Evolutionary conservation across 1,284 basidiomycete genomes (phyloP).

Genomic region (Fomes fomentarius): DNA sequence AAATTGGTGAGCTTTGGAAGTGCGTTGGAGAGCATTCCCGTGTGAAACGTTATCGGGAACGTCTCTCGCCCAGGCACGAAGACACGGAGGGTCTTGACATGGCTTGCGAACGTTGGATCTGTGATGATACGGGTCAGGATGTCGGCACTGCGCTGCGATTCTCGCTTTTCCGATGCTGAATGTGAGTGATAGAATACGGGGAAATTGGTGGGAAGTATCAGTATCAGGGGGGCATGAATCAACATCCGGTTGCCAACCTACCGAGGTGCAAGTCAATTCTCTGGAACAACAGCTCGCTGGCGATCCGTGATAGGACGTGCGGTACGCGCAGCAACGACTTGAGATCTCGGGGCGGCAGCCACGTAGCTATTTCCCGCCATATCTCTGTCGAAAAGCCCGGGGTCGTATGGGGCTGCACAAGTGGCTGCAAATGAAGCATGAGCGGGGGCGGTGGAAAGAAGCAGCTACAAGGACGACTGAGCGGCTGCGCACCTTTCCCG

Average conservation of each 20-base stretch:
- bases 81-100: conserved; percentile 60
- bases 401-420: conserved; percentile 23
- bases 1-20: conserved; percentile 63
- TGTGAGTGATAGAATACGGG: conserved; percentile 1
- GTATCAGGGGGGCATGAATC: background rate
- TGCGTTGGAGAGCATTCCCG: conserved; percentile 72
- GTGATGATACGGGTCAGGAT: conserved; percentile 68
- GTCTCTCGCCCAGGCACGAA: conserved; percentile 54
- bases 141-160: conserved; percentile 70
- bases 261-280: conserved; percentile 64
- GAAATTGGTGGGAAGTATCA: conserved; percentile 3
- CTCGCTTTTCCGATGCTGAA: conserved; percentile 45
- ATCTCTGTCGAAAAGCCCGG: conserved; percentile 66
- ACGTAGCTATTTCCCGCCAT: conserved; percentile 69
- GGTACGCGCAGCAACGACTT: conserved; percentile 66
- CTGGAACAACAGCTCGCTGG: conserved; percentile 66
- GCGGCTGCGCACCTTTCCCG: conserved; percentile 33
- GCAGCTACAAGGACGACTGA: conserved; percentile 7
- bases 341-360: conserved; percentile 65
- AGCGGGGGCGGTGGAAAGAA: conserved; percentile 11
- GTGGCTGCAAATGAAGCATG: conserved; percentile 21
- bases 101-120: conserved; percentile 59
- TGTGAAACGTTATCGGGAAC: conserved; percentile 64
- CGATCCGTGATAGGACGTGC: conserved; percentile 66
- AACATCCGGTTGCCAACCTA: conserved; percentile 22